Conservation (phyloP, 306 rosid genomes). For the Citrullus amarus region DNA sequence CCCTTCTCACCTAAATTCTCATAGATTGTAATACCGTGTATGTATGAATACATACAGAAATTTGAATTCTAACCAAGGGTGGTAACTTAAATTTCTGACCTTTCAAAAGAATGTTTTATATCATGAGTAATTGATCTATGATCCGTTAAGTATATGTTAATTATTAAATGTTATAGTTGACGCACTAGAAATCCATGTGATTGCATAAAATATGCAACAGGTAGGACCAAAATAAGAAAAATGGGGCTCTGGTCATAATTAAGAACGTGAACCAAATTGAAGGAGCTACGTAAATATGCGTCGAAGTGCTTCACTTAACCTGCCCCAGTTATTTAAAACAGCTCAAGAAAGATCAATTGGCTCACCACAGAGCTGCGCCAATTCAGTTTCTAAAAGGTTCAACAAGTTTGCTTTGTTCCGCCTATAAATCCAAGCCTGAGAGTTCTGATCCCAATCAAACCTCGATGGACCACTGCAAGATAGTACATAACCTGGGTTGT, state of each 20-base stretch:
- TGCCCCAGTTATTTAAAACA: conserved; percentile 3
- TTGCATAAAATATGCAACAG: not conserved
- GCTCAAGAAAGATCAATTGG: conserved; percentile 45
- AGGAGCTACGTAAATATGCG: not conserved
- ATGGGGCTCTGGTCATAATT: not conserved
- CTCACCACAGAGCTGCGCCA: conserved; percentile 61
- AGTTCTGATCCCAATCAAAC: conserved; percentile 72
- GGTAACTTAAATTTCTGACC: not conserved
- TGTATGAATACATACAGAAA: not conserved
- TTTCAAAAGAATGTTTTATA: not conserved
- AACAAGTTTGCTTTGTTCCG: conserved; percentile 51
- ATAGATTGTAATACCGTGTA: not conserved
- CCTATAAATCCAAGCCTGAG: conserved; percentile 69
- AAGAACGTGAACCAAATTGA: not conserved
- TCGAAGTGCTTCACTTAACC: not conserved
- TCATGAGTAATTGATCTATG: not conserved
- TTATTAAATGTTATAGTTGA: not conserved
- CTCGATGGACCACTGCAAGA: conserved; percentile 73
- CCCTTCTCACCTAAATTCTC: not conserved
- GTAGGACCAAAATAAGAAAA: not conserved
- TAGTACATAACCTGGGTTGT: not conserved
- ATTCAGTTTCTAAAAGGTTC: conserved; percentile 44
- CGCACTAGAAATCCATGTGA: not conserved
- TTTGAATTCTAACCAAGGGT: not conserved
- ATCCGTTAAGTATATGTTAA: not conserved